These are phyloP conservation scores for Fusarium falciforme DNA, from an alignment of 2,329 filamentous ascomycete species.

Conservation along the genomic window DNA sequence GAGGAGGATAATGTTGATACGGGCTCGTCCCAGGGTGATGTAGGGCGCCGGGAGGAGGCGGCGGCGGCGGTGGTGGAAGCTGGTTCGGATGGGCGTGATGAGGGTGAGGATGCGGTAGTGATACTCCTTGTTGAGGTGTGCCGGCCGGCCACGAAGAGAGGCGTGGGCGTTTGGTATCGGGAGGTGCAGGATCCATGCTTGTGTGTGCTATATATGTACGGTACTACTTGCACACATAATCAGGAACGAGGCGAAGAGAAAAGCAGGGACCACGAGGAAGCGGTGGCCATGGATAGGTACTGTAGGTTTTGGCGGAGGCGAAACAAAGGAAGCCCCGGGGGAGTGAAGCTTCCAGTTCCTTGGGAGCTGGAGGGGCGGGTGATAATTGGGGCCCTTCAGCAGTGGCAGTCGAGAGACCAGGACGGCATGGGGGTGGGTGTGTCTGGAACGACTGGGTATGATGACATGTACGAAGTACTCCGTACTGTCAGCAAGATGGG, in stretches of 20 bases:
- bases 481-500: constrained; percentile 30
- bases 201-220: constrained; percentile 52
- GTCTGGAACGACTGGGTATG: constrained; percentile 46
- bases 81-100: constrained; percentile 44
- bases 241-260: constrained; percentile 49
- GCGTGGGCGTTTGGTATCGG: constrained; percentile 70
- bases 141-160: constrained; percentile 62
- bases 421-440: constrained; percentile 47
- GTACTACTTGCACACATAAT: constrained; percentile 51
- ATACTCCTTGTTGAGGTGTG: constrained; percentile 60
- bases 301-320: constrained; percentile 41
- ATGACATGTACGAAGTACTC: constrained; percentile 45
- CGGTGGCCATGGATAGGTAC: constrained; percentile 48
- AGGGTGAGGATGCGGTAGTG: constrained; percentile 54
- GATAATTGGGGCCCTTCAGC: constrained; percentile 47
- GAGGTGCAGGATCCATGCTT: constrained; percentile 71
- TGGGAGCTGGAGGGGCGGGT: constrained; percentile 44
- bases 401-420: constrained; percentile 44
- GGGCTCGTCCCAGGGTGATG: constrained; percentile 51
- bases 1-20: constrained; percentile 55
- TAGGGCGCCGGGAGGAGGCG: constrained; percentile 38
- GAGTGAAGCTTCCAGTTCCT: constrained; percentile 46
- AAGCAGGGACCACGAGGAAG: constrained; percentile 54
- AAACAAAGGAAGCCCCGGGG: constrained; percentile 43
- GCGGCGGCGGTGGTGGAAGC: constrained; percentile 46